Percentiles rank a stretch among this genome's conserved stretches.
phyloP scores from a whole-genome alignment of 1,139 yeast genomes.

The Zhuliangozyma blackwelliae region DNA sequence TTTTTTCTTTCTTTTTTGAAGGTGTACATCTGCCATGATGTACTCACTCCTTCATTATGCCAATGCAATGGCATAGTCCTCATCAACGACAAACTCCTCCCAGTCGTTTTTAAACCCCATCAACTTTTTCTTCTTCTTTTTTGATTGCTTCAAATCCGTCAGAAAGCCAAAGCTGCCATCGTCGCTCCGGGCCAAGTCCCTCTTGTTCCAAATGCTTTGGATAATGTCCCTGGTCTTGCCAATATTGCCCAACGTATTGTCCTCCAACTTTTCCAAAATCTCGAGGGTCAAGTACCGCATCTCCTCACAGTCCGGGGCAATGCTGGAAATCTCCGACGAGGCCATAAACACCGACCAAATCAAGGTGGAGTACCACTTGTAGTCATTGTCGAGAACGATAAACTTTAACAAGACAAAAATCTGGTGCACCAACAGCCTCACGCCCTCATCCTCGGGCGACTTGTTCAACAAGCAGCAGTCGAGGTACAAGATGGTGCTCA shows the following conservation, averaged over 20 bases:
- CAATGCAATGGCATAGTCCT: slow-evolving; percentile 21
- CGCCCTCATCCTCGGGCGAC: slow-evolving; percentile 15
- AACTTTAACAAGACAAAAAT: slow-evolving; percentile 18
- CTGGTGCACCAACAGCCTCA: slow-evolving; percentile 13
- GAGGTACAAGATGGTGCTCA: slow-evolving; percentile 21
- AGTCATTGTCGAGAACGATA: slow-evolving; percentile 22
- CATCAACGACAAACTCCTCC: slow-evolving; percentile 27
- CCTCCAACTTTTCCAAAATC: slow-evolving; percentile 21
- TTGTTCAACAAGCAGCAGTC: slow-evolving; percentile 21
- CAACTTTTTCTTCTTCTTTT: slow-evolving; percentile 7
- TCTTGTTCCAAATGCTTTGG: slow-evolving; percentile 22
- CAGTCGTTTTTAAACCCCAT: slow-evolving; percentile 25
- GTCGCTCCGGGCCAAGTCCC: slow-evolving; percentile 22
- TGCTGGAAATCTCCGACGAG: slow-evolving; percentile 20
- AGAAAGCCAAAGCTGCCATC: slow-evolving; percentile 17
- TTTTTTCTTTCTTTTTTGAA: not conserved
- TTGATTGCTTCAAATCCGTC: slow-evolving; percentile 7
- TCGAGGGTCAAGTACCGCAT: slow-evolving; percentile 21
- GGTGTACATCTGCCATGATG: not conserved
- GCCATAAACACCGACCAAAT: slow-evolving; percentile 26
- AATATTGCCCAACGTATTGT: slow-evolving; percentile 24
- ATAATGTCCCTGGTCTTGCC: slow-evolving; percentile 19
- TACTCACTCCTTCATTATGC: slow-evolving; percentile 11
- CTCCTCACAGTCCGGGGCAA: slow-evolving; percentile 20
- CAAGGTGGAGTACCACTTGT: slow-evolving; percentile 23